Evolutionary conservation across 768 basidiomycete genomes (phyloP), one percentile per base, ranked within the genome.

Genomic region (Xanthoconium purpureum): DNA sequence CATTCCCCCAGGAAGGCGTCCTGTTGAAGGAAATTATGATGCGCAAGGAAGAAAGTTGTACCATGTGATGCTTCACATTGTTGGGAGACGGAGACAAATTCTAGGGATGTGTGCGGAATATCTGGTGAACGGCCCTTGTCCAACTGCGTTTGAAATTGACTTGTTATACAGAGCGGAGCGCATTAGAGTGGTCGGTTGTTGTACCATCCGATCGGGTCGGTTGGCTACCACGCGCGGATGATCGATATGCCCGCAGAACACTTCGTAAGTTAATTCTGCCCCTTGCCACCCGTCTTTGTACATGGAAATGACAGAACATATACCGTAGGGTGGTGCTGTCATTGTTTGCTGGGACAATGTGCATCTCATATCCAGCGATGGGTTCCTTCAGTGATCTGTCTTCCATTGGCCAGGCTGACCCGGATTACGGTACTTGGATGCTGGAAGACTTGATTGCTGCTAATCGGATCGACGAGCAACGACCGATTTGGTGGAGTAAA

Each of bases 21-120:
- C 56, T 29, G 45, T 57, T 3, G 47, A 43, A 39, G 56, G 56
- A 24, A 50, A 54, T 18, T 38, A 45, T 24, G 57, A 58, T 33
- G 47, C 15, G 1, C 47, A 54, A 24, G 57, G 57, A 18, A 58
- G 52, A 29, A 49, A 32, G 17, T 20, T 58, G 37, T 54, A 49
- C 42, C 57, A 54, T 28, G 57, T 52, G 6, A 54, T 58, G 36
- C 51, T 54, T 14, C 46, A 58, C 32, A 47, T 39, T 5, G 52
- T 58, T 13, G 57, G 57, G 15, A 58, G 57, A 45, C 47, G 57
- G 15, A 58, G 57, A 45, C 47, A 45, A 24, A 49, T 58, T 45
- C 57, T 52, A 10, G 57, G 47, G 28, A 50, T 50, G 57, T 58
- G 57, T 11, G 57, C 47, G 5, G 57, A 54, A 35, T 42, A 58